Base-by-base conservation (phyloP, 768 basidiomycete species). In the Tylopilus vinaceipallidus region DNA sequence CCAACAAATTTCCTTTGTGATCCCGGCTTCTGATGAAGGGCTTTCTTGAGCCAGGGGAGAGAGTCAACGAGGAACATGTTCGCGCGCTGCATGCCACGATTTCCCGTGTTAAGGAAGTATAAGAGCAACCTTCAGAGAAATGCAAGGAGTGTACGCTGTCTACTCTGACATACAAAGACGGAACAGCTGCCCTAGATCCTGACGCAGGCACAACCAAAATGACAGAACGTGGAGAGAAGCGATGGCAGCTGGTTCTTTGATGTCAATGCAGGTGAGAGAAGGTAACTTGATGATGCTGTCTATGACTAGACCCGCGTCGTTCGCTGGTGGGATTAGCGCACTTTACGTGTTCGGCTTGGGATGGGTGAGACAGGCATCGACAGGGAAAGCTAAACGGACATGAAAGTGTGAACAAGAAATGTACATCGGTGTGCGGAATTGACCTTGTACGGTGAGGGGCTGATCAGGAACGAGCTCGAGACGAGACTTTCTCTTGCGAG, bases 391-490 rank as follows among this genome's bases (percentile, higher is more conserved):
- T 6, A 10, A 30, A 23, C 11, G 17, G 32, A 65, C 75, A 26
- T 55, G 87, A 88, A 88, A 90, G 66, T 88, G 87, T 16, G 84
- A 23, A 64, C 88, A 91, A 20, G 88, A 88, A 32, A 90, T 84
- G 55, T 81, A 91, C 19, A 90, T 88, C 29, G 89, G 77, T 19
- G 80, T 77, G 17, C 88, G 77, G 19, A 80, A 83, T 57, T 80
- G 88, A 16, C 88, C 88, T 63, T 90, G 86, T 0, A 86, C 86
- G 0, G 88, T 91, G 38, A 85, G 81, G 3, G 88, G 88, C 59
- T 91, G 88, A 61, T 86, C 84, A 3, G 84, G 75, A 3, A 86
- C 83, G 27, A 90, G 78, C 39, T 81, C 81, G 42, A 90, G 84
- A 36, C 67, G 80, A 23, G 77, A 74, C 55, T 83, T 81, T 58